Base-by-base conservation (phyloP, 2,329 filamentous ascomycete species). In the Paecilomyces dactylethromorphus region DNA sequence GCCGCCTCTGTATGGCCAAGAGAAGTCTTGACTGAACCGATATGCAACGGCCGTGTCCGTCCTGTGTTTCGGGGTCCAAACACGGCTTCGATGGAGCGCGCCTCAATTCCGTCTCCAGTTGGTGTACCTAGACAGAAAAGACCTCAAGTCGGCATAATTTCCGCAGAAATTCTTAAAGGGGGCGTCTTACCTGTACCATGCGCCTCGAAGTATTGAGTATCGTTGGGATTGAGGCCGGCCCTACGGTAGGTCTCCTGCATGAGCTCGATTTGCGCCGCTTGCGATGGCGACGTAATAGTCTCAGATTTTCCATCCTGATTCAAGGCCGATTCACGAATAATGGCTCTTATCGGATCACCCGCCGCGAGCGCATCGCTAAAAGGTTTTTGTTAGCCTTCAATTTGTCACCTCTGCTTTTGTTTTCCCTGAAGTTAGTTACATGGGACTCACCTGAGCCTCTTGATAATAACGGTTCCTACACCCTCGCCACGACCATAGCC, bases 401-500 rank as follows among this genome's bases (percentile, higher is more conserved):
- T n/a, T n/a, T n/a, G n/a, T n/a, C n/a, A 10, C 15, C 32, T 35
- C 32, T 35, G 8, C 8, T 10, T 35, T 3, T 35, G 4, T n/a
- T n/a, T n/a, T n/a, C n/a, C 3, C 8, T 35, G 32, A 11, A 35
- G 32, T 11, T 35, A 35, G 11, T 12, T 35, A 12, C n/a, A n/a
- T n/a, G n/a, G n/a, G 32, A 35, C 32, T 35, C 4, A 35, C 32
- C 32, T 51, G n/a, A 68, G 53, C 1, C 61, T 49, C 55, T 69
- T 69, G 5, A 69, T 24, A 15, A 65, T 56, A 3, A 69, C 18
- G 3, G 54, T 54, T 5, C 32, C 63, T 18, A 60, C 55, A 6
- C 62, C 66, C 10, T 68, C 66, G 15, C 58, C 64, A 49, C 66
- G 58, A 32, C 59, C 64, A 54, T 67, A 68, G 5, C 66, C 63